Base-by-base conservation (phyloP, 2,329 filamentous ascomycete species). In the Verticillium alfalfae region DNA sequence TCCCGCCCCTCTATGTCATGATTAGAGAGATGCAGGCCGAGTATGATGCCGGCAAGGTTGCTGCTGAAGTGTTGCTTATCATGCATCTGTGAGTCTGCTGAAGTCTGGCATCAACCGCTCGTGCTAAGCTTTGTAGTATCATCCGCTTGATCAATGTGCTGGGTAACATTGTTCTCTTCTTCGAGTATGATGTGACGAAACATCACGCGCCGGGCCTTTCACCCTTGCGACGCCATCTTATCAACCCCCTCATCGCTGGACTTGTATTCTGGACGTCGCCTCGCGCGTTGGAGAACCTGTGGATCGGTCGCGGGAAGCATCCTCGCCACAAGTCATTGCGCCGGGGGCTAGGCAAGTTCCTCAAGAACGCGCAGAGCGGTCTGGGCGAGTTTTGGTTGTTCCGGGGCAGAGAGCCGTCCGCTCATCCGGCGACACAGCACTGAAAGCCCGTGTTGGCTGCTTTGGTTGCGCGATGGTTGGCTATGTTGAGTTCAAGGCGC, bases 131-230 rank as follows among this genome's bases (percentile, higher is more conserved):
- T 15, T 56, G 31, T 36, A 79, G 77, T 57, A 9, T 74, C 1
- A 76, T 76, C 52, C 75, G 77, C 6, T 63, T 76, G 9, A 61
- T 79, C 9, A 79, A 79, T 60, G 65, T 70, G 13, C 38, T 77
- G 2, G 78, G 78, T 15, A 78, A 78, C 62, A 41, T 73, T 4
- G 63, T 77, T 22, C 69, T 80, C 34, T 58, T 73, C 12, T 71
- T 60, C 64, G 75, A 78, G 62, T 77, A 59, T 34, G 58, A 59
- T 15, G 75, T 64, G 72, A 76, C 60, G 65, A 75, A 39, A 78
- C 75, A 66, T 72, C 67, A 6, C 75, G 75, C 41, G 69, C 73
- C 59, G 68, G 70, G 38, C 73, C 75, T 41, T 36, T 58, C 38
- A 39, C 60, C 16, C 41, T n/a, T 52, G 45, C 58, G 26, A 16